phyloP scores from a whole-genome alignment of 2,329 filamentous ascomycete species.

The Fusarium neocosmosporiellum region DNA sequence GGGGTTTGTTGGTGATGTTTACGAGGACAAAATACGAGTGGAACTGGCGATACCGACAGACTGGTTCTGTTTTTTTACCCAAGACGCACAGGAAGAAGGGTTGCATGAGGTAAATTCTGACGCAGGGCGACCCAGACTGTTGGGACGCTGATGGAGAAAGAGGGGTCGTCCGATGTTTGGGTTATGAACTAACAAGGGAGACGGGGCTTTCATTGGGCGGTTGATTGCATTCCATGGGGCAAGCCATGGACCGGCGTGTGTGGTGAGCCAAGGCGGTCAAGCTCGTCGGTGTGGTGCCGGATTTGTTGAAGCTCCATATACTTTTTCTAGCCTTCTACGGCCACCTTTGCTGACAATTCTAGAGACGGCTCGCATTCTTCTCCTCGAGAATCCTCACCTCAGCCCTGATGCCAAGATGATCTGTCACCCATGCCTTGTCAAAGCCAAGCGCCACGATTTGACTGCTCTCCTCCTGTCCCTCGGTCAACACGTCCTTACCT shows the following conservation, averaged over 20 bases:
- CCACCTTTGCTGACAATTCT: not conserved
- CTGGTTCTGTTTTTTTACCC: not conserved
- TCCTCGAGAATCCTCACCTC: conserved; percentile 15
- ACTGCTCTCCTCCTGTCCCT: conserved; percentile 46
- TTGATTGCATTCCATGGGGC: not conserved
- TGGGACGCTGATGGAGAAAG: not conserved
- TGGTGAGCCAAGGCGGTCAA: not conserved
- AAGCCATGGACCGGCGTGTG: not conserved
- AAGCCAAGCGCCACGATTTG: conserved; percentile 44
- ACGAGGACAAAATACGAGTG: not conserved
- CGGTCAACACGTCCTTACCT: conserved; percentile 54
- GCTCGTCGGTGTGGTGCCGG: not conserved
- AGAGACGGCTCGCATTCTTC: conserved; percentile 9
- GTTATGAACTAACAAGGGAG: not conserved
- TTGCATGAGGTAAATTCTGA: not conserved
- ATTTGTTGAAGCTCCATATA: not conserved
- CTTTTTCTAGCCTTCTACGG: not conserved
- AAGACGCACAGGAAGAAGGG: not conserved
- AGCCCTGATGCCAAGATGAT: conserved; percentile 55
- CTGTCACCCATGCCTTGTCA: conserved; percentile 60
- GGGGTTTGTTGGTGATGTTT: not conserved
- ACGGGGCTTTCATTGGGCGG: not conserved
- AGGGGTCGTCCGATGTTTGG: not conserved
- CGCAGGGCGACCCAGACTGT: not conserved
- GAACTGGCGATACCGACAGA: not conserved